These are phyloP conservation scores for Hyaloscypha finlandica DNA, from an alignment of 495 filamentous ascomycete species.

Conservation along the genomic window DNA sequence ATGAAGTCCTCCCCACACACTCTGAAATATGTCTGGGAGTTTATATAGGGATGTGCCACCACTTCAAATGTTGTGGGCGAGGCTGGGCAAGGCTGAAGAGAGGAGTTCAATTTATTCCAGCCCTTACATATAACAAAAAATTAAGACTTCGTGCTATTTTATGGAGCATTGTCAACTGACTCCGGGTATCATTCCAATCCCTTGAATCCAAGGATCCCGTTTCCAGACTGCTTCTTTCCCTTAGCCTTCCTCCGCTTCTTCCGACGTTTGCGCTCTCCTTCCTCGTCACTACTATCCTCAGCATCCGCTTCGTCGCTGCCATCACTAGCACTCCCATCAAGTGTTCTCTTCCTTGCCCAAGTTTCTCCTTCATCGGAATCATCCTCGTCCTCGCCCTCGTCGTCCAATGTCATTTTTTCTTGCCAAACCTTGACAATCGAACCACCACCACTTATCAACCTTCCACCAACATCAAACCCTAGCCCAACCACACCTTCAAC, in stretches of 20 bases:
- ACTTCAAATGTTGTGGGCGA: too few species aligned
- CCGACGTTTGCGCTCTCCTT: conserved; percentile 30
- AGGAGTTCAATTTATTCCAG: background rate
- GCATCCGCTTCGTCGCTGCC: conserved; percentile 21
- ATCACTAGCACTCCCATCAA: conserved; percentile 14
- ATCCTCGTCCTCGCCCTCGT: conserved; percentile 40
- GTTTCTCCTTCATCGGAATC: conserved; percentile 34
- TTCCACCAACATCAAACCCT: conserved; percentile 77
- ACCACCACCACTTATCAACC: conserved; percentile 86
- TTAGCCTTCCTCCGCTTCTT: conserved; percentile 60
- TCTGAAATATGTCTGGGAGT: too few species aligned
- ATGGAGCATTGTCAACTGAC: background rate
- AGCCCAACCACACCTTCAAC: conserved; percentile 77
- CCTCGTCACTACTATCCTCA: conserved; percentile 40
- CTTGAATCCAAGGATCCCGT: conserved; percentile 63
- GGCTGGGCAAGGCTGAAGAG: background rate
- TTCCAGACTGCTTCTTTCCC: conserved; percentile 56
- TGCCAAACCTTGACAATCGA: conserved; percentile 84
- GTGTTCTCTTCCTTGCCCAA: conserved; percentile 35
- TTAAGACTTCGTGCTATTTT: background rate
- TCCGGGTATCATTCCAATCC: conserved; percentile 53
- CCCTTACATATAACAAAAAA: background rate
- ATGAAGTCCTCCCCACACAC: too few species aligned
- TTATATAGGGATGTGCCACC: too few species aligned
- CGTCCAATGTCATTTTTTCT: conserved; percentile 47